Evolutionary conservation across 768 basidiomycete species (phyloP).

Genomic region (Scleroderma citrinum): DNA sequence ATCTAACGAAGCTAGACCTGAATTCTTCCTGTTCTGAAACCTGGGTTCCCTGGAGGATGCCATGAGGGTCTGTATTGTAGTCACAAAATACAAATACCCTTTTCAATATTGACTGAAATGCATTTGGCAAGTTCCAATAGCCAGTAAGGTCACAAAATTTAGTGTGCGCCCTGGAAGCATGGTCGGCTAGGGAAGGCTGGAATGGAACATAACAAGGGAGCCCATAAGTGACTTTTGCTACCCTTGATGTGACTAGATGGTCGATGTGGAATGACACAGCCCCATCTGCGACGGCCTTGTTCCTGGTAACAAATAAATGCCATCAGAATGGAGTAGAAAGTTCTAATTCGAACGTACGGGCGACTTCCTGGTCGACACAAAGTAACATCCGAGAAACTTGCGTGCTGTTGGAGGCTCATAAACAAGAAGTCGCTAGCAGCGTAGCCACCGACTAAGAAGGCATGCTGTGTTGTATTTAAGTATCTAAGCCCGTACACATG

Average conservation of each 20-base stretch:
- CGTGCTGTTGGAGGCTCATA: constrained; percentile 31
- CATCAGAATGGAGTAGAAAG: neutral
- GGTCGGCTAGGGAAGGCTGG: constrained; percentile 28
- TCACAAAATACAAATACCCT: constrained; percentile 20
- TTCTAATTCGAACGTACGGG: constrained; percentile 28
- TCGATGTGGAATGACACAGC: constrained; percentile 36
- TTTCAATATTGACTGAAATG: constrained; percentile 34
- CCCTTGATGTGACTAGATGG: constrained; percentile 38
- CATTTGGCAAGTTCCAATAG: constrained; percentile 21
- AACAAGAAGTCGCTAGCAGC: constrained; percentile 44
- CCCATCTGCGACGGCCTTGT: constrained; percentile 49
- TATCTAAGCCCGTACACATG: neutral
- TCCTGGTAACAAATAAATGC: constrained; percentile 16
- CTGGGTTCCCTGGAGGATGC: constrained; percentile 15
- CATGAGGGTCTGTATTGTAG: neutral
- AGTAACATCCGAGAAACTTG: constrained; percentile 31
- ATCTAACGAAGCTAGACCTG: neutral
- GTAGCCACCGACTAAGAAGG: constrained; percentile 50
- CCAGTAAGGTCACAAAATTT: constrained; percentile 23
- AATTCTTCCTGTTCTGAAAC: constrained; percentile 8
- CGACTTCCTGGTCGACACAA: constrained; percentile 41
- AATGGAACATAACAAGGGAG: constrained; percentile 25
- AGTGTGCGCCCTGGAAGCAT: constrained; percentile 25
- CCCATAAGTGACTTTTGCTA: constrained; percentile 38
- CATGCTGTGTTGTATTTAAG: constrained; percentile 13